Evolutionary conservation across 106 monocot species (phyloP), one percentile per base, ranked within the genome.

Genomic region (Dendrobium officinale): DNA sequence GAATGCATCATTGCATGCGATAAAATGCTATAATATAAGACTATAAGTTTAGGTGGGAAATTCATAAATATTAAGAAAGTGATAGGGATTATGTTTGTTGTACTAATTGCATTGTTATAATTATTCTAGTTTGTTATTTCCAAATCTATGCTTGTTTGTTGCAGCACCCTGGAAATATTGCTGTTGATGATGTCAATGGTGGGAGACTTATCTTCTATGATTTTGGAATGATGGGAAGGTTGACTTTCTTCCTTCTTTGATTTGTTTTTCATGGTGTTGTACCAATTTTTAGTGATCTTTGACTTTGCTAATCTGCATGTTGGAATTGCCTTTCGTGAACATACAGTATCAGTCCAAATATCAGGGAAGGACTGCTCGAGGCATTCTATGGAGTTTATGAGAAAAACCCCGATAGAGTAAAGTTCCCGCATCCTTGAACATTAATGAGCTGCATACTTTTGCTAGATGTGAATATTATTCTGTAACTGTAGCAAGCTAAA

Each of bases 221-320:
- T 82, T 99, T 99, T 84, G 98, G 98, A 82, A 99, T 99, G 98
- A 99, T 99, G 98, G 98, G 98, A 89, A 95, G 98, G 98, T 99
- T 49, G 61, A 33, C 47, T 13, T 67, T 17, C 61, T 75, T 81
- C 26, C 15, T 42, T 68, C 59, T 58, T 47, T 81, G 42, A 77
- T 51, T 55, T 83, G 78, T 58, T 79, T 73, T 41, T 31, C 27
- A 18, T 68, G 80, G n/a, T 1, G 16, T 47, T 77, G 22, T 33
- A 26, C 75, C 10, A 51, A 43, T 45, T 31, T 72, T 33, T 70
- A 10, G 24, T 82, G 43, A 61, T 73, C 11, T 51, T 64, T 70
- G 64, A 11, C 73, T 31, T 42, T 43, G 33, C 81, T 68, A 17
- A 55, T 37, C 29, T 20, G 42, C 43, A 44, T 74, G 5, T 74